Evolutionary conservation across 768 basidiomycete genomes (phyloP), one percentile per base, ranked within the genome.

Genomic region (Boletus sp.): DNA sequence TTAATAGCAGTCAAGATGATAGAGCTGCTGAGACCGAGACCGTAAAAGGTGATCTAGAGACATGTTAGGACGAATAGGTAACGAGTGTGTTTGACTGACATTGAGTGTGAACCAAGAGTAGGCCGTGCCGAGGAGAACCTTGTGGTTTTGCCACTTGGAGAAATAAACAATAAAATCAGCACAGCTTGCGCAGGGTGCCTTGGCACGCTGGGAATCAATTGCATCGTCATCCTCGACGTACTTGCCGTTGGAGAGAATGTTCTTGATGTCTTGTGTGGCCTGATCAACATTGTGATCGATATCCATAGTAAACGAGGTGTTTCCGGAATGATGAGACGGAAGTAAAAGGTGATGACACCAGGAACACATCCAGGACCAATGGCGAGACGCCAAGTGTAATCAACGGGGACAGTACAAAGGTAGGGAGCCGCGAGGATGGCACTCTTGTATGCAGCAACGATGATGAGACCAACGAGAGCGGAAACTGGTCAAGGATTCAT

Each of bases 81-180:
- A 47, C 33, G 32, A 45, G 11, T 6, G n/a, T 11, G 14, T 29
- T 18, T 2, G 7, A 77, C 87, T 52, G 32, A 86, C 86, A 62
- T 91, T 91, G 24, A 93, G 81, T 9, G 92, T 92, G 59, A 94
- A 94, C 93, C 93, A 95, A 9, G 87, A 89, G 71, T 87, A 94
- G 0, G 90, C 71, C 1, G 85, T 80, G 14, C 90, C 93, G 45
- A 94, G 70, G 53, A 94, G 80, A 50, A 92, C 74, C 75, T 94
- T 94, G 62, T 80, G 70, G 73, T 96, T 91, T 71, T 85, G 65
- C 87, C 87, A 87, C 65, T 87, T 74, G 47, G 82, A 72, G 67
- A 92, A 94, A 76, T 92, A 77, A 0, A 57, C 58, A 1, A 66
- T 0, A 76, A 97, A 97, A 73, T 94, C 92, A 4, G 75, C 70